Conservation (phyloP, 495 filamentous ascomycete species). For the Aspergillus funiculosus region DNA sequence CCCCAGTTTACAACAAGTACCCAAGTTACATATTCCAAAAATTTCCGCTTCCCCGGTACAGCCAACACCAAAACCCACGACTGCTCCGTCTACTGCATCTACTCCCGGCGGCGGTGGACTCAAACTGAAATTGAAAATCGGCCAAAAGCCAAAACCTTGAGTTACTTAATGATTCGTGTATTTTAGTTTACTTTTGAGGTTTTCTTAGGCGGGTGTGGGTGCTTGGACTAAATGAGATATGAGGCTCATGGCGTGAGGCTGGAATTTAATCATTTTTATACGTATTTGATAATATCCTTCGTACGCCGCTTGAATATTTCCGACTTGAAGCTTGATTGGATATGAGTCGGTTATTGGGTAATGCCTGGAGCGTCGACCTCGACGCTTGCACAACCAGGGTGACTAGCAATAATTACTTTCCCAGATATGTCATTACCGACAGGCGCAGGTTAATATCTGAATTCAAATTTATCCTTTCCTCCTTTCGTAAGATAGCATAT, state of each 20-base stretch:
- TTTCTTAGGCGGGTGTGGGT: slow-evolving; percentile 9
- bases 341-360: too few relatives aligned
- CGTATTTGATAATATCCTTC: too few relatives aligned
- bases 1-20: slow-evolving; percentile 17
- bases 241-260: slow-evolving; percentile 15
- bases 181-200: slow-evolving; percentile 14
- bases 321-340: too few relatives aligned
- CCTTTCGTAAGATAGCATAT: slow-evolving; percentile 22
- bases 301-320: too few relatives aligned
- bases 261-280: slow-evolving; percentile 15
- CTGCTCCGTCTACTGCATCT: slow-evolving; percentile 34
- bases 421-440: background rate
- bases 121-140: slow-evolving; percentile 43
- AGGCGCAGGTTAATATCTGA: background rate
- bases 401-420: background rate
- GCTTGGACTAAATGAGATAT: slow-evolving; percentile 10
- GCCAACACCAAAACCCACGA: slow-evolving; percentile 17
- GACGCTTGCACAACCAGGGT: background rate
- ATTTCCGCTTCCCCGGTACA: slow-evolving; percentile 22
- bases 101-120: slow-evolving; percentile 34
- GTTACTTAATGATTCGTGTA: slow-evolving; percentile 16
- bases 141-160: slow-evolving; percentile 30
- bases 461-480: slow-evolving; percentile 9
- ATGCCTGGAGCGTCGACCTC: too few relatives aligned
- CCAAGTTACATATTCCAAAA: slow-evolving; percentile 39